Evolutionary conservation across 768 basidiomycete genomes (phyloP).

Genomic region (Amyloporia xantha): DNA sequence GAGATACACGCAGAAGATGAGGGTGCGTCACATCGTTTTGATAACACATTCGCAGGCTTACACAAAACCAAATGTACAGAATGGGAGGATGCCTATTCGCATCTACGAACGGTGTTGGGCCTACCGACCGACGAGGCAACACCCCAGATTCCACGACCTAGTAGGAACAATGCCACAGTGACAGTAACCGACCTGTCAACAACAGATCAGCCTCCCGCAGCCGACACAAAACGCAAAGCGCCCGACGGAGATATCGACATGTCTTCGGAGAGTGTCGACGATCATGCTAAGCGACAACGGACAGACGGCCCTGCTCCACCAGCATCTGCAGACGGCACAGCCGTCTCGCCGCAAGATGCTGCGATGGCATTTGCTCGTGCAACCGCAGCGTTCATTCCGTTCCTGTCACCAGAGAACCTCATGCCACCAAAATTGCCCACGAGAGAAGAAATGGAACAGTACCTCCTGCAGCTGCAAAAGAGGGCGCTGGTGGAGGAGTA

Average conservation of each 20-base stretch:
- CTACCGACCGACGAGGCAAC: slow-evolving; percentile 45
- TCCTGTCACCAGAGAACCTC: slow-evolving; percentile 67
- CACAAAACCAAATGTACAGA: slow-evolving; percentile 45
- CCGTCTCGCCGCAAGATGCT: slow-evolving; percentile 22
- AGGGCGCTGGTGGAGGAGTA: slow-evolving; percentile 79
- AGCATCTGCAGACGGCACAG: slow-evolving; percentile 5
- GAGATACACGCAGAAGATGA: slow-evolving; percentile 70
- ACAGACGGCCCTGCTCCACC: slow-evolving; percentile 14
- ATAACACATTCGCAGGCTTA: no score
- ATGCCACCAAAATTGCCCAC: slow-evolving; percentile 72
- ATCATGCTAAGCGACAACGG: slow-evolving; percentile 27
- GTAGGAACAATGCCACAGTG: slow-evolving; percentile 15
- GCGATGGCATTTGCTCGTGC: slow-evolving; percentile 37
- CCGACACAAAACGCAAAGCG: slow-evolving; percentile 50
- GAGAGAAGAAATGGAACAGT: slow-evolving; percentile 69
- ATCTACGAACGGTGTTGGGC: slow-evolving; percentile 46
- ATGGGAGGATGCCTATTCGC: slow-evolving; percentile 56
- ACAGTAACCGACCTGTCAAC: slow-evolving; percentile 20
- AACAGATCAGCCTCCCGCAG: slow-evolving; percentile 14
- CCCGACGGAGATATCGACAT: slow-evolving; percentile 35
- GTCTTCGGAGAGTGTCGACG: slow-evolving; percentile 23
- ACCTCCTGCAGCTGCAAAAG: slow-evolving; percentile 72
- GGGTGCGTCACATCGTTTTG: slow-evolving; percentile 39
- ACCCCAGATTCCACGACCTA: slow-evolving; percentile 44
- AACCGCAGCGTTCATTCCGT: slow-evolving; percentile 66